A percentile compares a stretch with the other conserved stretches of the same genome.
Evolutionary conservation across 371 early-diverging fungal species (phyloP).

Genomic region (Mucor sp.): DNA sequence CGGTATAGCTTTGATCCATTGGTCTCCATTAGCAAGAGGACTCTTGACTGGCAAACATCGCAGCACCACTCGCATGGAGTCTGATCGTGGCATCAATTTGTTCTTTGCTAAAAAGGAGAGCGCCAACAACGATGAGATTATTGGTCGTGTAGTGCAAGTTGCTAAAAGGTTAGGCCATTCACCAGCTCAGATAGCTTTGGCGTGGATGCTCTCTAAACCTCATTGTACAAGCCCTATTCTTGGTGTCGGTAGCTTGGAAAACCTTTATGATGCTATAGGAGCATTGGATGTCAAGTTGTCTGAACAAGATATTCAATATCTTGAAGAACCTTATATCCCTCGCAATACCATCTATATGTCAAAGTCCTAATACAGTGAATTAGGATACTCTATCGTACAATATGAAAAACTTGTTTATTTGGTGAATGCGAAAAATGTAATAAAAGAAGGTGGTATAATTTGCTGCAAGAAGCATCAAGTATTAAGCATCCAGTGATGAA

Average conservation of each 20-base stretch:
- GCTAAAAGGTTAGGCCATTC: constrained; percentile 9
- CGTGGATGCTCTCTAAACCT: constrained; percentile 48
- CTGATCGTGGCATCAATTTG: not conserved
- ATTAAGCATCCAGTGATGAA: not conserved
- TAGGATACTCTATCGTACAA: no score
- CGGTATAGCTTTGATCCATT: constrained; percentile 43
- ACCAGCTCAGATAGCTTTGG: constrained; percentile 39
- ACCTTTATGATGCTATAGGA: constrained; percentile 38
- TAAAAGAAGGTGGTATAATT: not conserved
- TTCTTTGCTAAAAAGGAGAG: constrained; percentile 12
- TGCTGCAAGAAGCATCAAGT: not conserved
- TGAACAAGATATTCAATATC: constrained; percentile 38
- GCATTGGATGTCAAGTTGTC: constrained; percentile 36
- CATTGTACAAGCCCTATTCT: constrained; percentile 45
- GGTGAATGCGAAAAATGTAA: no score
- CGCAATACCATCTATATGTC: constrained; percentile 11
- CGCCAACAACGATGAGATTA: constrained; percentile 8
- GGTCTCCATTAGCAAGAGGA: constrained; percentile 42
- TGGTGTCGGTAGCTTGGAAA: constrained; percentile 33
- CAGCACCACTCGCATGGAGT: not conserved
- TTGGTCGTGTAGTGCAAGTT: constrained; percentile 19
- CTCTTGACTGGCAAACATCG: constrained; percentile 19
- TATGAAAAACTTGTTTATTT: no score
- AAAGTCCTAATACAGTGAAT: not conserved
- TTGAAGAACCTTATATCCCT: constrained; percentile 33